These are phyloP conservation scores for Apiospora arundinis DNA, from an alignment of 2,329 filamentous ascomycete genomes.

Conservation along the genomic window DNA sequence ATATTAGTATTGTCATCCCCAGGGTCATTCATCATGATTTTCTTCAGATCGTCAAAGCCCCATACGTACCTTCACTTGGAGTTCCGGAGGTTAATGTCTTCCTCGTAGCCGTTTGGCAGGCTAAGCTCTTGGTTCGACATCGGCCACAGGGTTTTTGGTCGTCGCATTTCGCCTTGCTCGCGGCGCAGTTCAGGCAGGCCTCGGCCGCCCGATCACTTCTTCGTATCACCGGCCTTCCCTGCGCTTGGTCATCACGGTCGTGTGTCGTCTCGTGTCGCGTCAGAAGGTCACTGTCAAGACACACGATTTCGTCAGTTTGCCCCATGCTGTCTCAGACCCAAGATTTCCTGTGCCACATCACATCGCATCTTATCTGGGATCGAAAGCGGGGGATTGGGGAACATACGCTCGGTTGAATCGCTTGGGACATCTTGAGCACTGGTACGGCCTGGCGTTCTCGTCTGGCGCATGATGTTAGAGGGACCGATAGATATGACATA, in stretches of 20 bases:
- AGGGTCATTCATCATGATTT: background rate
- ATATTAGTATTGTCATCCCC: background rate
- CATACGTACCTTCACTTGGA: conserved; percentile 28
- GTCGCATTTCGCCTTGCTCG: conserved; percentile 40
- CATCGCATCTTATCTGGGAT: background rate
- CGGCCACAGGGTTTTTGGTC: conserved; percentile 38
- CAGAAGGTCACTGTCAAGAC: conserved; percentile 34
- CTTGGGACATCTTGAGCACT: conserved; percentile 38
- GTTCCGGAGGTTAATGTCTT: conserved; percentile 29
- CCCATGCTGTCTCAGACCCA: background rate
- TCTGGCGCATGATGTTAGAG: conserved; percentile 25
- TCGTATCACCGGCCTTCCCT: conserved; percentile 35
- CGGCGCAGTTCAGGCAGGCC: conserved; percentile 36
- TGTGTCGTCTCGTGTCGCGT: conserved; percentile 40
- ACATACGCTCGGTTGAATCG: conserved; percentile 39
- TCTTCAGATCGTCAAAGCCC: background rate
- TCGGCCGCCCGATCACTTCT: conserved; percentile 37
- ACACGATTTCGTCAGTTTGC: background rate
- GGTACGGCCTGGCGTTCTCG: conserved; percentile 38
- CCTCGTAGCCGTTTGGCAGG: conserved; percentile 33
- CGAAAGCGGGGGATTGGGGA: background rate
- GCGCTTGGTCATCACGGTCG: conserved; percentile 35
- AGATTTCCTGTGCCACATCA: background rate
- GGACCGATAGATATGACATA: background rate
- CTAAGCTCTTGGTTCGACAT: conserved; percentile 34